Evolutionary conservation across 2,329 filamentous ascomycete species (phyloP), one percentile per base, ranked within the genome.

Genomic region (Beauveria caledonica): DNA sequence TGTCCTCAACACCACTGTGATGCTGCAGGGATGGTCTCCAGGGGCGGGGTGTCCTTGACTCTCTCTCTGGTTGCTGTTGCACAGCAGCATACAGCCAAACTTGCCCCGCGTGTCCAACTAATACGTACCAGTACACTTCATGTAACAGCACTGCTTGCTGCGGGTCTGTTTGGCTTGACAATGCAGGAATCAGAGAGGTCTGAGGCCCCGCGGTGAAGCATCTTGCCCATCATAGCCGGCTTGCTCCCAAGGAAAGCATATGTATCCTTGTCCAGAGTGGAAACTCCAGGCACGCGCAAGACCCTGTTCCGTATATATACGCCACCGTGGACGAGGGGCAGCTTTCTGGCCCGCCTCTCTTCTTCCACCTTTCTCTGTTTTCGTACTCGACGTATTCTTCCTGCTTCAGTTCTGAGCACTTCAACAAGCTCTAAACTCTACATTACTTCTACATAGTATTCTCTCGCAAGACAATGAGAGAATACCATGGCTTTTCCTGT

Each of bases 401-500:
- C 66, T 60, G 51, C 64, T 66, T 66, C 64, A 49, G 67, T 67
- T 67, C 40, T 27, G 51, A 15, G 46, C 65, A 62, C 60, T 73
- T 72, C 70, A 72, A 71, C 71, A 69, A 67, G 65, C 68, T 68
- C 67, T 54, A 62, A 63, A 36, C 60, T 66, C 60, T 63, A 62
- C 48, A 42, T 59, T 58, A 61, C 52, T 62, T 65, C 68, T 65
- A 68, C 66, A 63, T 60, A 61, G 52, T 61, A 62, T 66, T 69
- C 70, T 67, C 66, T 69, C 69, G 73, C 73, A 64, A 65, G 66
- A 75, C 68, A 77, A 86, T 86, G 84, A 83, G 84, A 86, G 83
- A 86, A 76, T 86, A 86, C 70, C 84, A 87, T 86, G 84, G 83
- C 78, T 86, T 86, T 76, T 86, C 83, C 78, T 86, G 84, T 75